A percentile compares a stretch with the other conserved stretches of the same genome.
phyloP scores from a whole-genome alignment of 805 yeast species.

The Hemisphaericaspora nanyangensis region DNA sequence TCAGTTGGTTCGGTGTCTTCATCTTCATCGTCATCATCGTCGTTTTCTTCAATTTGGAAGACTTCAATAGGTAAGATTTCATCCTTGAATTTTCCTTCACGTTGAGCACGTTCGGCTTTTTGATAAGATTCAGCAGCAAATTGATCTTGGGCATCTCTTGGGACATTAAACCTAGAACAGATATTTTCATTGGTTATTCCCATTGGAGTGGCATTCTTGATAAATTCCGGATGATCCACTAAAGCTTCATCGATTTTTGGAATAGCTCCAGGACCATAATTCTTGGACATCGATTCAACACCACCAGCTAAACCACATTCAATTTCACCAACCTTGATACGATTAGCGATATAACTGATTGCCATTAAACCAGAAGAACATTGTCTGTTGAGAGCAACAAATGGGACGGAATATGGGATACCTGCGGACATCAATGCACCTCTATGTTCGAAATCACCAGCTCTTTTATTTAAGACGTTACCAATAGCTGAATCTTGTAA shows the following conservation, averaged over 20 bases:
- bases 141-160: conserved; percentile 74
- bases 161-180: conserved; percentile 58
- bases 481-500: conserved; percentile 88
- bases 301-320: conserved; percentile 90
- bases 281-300: conserved; percentile 89
- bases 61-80: conserved; percentile 83
- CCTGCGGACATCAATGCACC: conserved; percentile 92
- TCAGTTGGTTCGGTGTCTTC: conserved; percentile 54
- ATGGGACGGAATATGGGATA: conserved; percentile 74
- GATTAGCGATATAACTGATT: conserved; percentile 82
- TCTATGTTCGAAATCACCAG: conserved; percentile 93
- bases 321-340: conserved; percentile 83
- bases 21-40: conserved; percentile 69
- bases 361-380: conserved; percentile 94
- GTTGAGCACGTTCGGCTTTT: conserved; percentile 77
- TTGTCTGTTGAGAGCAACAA: conserved; percentile 84
- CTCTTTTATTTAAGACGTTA: conserved; percentile 85
- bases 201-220: conserved; percentile 87
- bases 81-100: conserved; percentile 68
- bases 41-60: conserved; percentile 61
- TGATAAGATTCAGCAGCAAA: conserved; percentile 86
- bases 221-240: conserved; percentile 35
- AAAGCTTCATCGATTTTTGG: conserved; percentile 43
- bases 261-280: conserved; percentile 79
- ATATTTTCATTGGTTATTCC: conserved; percentile 94